Conservation (phyloP, 805 yeast species). For the Saturnispora besseyi region DNA sequence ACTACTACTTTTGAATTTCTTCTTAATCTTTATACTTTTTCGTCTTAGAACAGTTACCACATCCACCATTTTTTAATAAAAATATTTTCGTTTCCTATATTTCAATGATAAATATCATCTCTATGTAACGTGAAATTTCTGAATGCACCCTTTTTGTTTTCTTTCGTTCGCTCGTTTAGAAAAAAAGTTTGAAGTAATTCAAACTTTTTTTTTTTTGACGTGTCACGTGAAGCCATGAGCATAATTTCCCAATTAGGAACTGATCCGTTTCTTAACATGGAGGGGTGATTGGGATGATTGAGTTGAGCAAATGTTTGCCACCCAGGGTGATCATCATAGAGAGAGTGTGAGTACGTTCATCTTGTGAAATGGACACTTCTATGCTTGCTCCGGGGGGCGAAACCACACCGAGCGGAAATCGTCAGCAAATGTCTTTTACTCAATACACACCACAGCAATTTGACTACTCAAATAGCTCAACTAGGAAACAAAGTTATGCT, state of each 20-base stretch:
- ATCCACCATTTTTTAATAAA: conserved; percentile 6
- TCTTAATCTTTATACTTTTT: conserved; percentile 7
- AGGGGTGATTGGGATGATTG: neutral
- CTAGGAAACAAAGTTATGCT: neutral
- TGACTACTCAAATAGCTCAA: neutral
- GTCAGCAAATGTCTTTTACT: neutral
- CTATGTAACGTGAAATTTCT: too few species aligned
- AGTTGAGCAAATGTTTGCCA: neutral
- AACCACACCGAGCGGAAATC: neutral
- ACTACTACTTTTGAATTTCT: neutral
- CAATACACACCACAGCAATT: neutral
- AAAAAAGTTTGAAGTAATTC: neutral
- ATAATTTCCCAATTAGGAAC: neutral
- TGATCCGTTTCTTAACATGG: conserved; percentile 7
- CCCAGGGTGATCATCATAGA: neutral
- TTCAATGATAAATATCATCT: too few species aligned
- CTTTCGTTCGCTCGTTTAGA: neutral
- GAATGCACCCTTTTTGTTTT: too few species aligned
- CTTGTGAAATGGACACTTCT: neutral
- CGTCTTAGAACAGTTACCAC: conserved; percentile 7
- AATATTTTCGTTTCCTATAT: neutral
- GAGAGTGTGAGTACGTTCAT: too few species aligned
- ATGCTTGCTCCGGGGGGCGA: neutral
- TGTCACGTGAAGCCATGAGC: neutral
- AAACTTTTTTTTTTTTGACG: neutral